phyloP scores from a whole-genome alignment of 306 rosid genomes.

The Crotalaria pallida region DNA sequence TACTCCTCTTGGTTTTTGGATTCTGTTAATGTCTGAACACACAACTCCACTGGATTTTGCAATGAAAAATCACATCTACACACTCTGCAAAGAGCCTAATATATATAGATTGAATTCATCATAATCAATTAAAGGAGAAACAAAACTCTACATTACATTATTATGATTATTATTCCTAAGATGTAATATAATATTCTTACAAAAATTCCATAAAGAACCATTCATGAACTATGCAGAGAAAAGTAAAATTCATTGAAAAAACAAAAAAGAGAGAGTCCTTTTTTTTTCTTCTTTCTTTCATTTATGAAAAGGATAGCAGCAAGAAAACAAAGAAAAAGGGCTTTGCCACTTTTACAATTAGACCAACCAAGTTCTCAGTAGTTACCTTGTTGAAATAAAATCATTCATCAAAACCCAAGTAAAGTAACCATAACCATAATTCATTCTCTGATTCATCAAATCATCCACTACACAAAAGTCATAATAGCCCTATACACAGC shows the following conservation, averaged over 20 bases:
- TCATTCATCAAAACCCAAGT: constrained; percentile 26
- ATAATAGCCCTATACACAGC: not conserved
- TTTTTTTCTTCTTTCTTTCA: not conserved
- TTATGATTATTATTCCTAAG: constrained; percentile 13
- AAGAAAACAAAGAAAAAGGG: constrained; percentile 15
- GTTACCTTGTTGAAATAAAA: constrained; percentile 34
- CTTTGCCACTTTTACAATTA: constrained; percentile 51
- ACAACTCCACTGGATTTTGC: constrained; percentile 11
- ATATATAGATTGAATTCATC: constrained; percentile 20
- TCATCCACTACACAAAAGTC: constrained; percentile 21
- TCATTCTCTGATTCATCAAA: constrained; percentile 1
- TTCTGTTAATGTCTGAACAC: constrained; percentile 16
- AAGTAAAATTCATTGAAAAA: constrained; percentile 11
- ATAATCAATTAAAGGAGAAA: constrained; percentile 8
- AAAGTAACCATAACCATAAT: constrained; percentile 9
- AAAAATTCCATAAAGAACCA: not conserved
- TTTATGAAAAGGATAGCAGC: constrained; percentile 16
- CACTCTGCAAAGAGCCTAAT: not conserved
- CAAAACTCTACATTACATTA: not conserved
- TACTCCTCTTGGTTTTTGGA: constrained; percentile 22
- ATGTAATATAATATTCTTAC: constrained; percentile 3
- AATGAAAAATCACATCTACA: constrained; percentile 16
- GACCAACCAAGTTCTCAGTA: constrained; percentile 44
- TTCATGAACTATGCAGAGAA: constrained; percentile 10
- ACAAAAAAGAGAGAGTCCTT: not conserved